Evolutionary conservation across 208 protist species (phyloP).

Genomic region (Borovskyia barvae): DNA sequence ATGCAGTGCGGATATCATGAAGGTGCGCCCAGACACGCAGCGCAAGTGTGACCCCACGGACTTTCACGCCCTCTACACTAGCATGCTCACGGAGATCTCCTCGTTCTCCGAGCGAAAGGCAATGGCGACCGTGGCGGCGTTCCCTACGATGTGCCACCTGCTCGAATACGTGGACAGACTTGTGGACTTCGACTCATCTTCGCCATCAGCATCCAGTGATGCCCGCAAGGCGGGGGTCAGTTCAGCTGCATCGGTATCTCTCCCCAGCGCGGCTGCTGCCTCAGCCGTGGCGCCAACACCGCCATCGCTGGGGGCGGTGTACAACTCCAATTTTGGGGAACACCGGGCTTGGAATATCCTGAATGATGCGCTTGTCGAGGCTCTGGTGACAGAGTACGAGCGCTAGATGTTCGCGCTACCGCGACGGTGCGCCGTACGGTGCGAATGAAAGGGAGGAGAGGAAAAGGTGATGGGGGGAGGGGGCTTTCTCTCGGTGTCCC

Average conservation of each 20-base stretch:
- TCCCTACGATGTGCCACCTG: constrained; percentile 64
- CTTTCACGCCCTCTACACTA: constrained; percentile 65
- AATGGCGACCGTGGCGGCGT: constrained; percentile 45
- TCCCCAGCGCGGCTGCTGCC: not conserved
- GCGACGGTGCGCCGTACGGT: not conserved
- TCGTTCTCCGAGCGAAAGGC: constrained; percentile 56
- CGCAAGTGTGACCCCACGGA: constrained; percentile 68
- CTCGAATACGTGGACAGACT: constrained; percentile 45
- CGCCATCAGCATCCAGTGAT: not conserved
- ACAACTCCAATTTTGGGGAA: constrained; percentile 37
- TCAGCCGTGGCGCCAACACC: not conserved
- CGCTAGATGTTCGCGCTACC: too few species aligned
- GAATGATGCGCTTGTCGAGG: constrained; percentile 32
- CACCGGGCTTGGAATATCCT: constrained; percentile 38
- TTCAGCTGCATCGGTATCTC: not conserved
- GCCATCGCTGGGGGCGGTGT: constrained; percentile 9
- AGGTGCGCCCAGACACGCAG: constrained; percentile 44
- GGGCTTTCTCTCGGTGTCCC: not conserved
- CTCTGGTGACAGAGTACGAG: constrained; percentile 27
- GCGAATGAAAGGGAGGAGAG: constrained; percentile 1
- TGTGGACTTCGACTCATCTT: not conserved
- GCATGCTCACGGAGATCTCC: constrained; percentile 67
- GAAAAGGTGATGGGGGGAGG: not conserved
- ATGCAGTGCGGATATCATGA: not conserved
- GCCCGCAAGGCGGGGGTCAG: not conserved